These are phyloP conservation scores for Orychophragmus violaceus DNA, from an alignment of 345 rosid genomes.

Conservation along the genomic window DNA sequence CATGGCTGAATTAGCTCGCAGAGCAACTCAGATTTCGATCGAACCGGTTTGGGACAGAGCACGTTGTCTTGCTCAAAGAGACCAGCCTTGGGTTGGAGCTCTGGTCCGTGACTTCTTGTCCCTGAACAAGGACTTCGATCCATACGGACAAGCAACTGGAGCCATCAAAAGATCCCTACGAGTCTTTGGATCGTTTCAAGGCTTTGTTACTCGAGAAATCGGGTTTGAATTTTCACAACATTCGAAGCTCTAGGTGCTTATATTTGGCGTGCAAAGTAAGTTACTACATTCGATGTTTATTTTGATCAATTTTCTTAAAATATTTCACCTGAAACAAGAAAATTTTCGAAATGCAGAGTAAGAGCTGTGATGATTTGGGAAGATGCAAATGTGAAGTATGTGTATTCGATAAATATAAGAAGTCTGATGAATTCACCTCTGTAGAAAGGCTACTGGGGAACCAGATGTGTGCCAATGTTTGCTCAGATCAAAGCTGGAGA, in stretches of 20 bases:
- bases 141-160: constrained; percentile 37
- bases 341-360: constrained; percentile 33
- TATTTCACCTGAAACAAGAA: neutral
- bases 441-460: constrained; percentile 79
- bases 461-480: constrained; percentile 72
- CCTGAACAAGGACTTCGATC: constrained; percentile 39
- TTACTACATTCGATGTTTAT: neutral
- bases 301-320: neutral
- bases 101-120: constrained; percentile 45
- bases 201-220: constrained; percentile 38
- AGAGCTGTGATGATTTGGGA: constrained; percentile 38
- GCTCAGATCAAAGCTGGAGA: constrained; percentile 48
- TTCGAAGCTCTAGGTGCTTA: constrained; percentile 87
- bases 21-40: constrained; percentile 35
- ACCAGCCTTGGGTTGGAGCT: constrained; percentile 50
- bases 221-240: constrained; percentile 64
- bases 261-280: constrained; percentile 91
- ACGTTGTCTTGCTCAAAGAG: constrained; percentile 54
- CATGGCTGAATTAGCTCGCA: constrained; percentile 68
- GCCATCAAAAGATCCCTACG: constrained; percentile 43
- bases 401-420: constrained; percentile 59
- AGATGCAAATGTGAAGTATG: constrained; percentile 53
- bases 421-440: constrained; percentile 57
- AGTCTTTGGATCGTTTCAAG: constrained; percentile 61
- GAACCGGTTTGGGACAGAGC: constrained; percentile 68